phyloP scores from a whole-genome alignment of 2,329 filamentous ascomycete genomes.

The Aspergillus glaucus region DNA sequence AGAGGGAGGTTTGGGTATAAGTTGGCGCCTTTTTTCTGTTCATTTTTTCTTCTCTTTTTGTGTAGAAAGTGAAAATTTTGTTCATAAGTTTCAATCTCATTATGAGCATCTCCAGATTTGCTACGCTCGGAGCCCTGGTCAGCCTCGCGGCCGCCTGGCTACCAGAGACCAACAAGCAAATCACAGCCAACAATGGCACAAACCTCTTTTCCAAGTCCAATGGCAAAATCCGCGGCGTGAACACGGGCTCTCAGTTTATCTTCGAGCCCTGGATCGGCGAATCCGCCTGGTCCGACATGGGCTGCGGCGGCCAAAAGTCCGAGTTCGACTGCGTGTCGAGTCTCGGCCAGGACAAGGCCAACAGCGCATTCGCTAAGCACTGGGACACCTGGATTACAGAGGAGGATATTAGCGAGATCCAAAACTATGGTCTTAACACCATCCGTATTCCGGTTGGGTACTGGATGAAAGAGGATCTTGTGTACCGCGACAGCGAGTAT shows the following conservation, averaged over 20 bases:
- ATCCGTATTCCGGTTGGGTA: constrained; percentile 52
- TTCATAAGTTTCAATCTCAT: no score
- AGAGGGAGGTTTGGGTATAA: no score
- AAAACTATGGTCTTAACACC: constrained; percentile 47
- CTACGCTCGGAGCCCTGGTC: not conserved
- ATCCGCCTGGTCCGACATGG: constrained; percentile 43
- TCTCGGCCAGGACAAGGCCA: constrained; percentile 43
- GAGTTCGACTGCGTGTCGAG: constrained; percentile 51
- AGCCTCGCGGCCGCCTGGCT: constrained; percentile 16
- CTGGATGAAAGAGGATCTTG: constrained; percentile 49
- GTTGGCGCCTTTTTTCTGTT: no score
- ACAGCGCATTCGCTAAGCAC: constrained; percentile 45
- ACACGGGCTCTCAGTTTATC: constrained; percentile 49
- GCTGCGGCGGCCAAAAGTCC: constrained; percentile 41
- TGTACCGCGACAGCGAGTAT: constrained; percentile 44
- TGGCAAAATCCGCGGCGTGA: constrained; percentile 50
- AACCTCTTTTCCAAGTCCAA: constrained; percentile 17
- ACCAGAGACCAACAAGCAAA: constrained; percentile 19
- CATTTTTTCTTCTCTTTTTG: no score
- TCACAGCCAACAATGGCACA: constrained; percentile 16
- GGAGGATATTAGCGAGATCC: constrained; percentile 46
- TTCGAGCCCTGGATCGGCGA: constrained; percentile 50
- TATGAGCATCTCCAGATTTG: no score
- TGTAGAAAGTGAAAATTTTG: no score
- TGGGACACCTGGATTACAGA: constrained; percentile 48